Evolutionary conservation across 2,329 filamentous ascomycete genomes (phyloP).

Genomic region (Aureobasidium subglaciale): DNA sequence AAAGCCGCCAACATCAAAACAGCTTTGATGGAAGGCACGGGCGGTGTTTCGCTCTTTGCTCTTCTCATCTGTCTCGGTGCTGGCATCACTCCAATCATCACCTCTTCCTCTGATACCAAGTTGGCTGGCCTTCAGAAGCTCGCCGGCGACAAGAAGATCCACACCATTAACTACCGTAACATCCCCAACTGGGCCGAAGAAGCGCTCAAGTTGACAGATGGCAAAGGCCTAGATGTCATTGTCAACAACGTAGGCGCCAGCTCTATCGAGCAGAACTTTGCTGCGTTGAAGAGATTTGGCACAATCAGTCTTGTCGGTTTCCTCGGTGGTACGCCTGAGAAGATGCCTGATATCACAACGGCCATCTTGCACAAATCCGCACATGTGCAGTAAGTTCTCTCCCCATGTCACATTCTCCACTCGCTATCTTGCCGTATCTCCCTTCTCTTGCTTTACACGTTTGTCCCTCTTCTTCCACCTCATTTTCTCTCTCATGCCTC

Average conservation of each 20-base stretch:
- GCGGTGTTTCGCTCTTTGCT: slow-evolving; percentile 25
- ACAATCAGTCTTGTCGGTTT: slow-evolving; percentile 39
- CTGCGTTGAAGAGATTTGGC: slow-evolving; percentile 35
- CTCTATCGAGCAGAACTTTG: slow-evolving; percentile 25
- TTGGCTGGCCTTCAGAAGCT: slow-evolving; percentile 16
- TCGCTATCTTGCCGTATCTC: too few relatives aligned
- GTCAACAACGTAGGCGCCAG: slow-evolving; percentile 25
- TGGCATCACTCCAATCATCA: slow-evolving; percentile 31
- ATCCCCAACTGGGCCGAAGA: slow-evolving; percentile 21
- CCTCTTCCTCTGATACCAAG: slow-evolving; percentile 22
- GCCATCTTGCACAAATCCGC: slow-evolving; percentile 34
- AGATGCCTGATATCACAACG: slow-evolving; percentile 31
- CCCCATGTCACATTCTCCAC: not conserved
- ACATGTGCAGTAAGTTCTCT: slow-evolving; percentile 24
- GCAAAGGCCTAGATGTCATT: slow-evolving; percentile 18
- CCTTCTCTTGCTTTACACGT: too few relatives aligned
- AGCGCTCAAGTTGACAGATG: slow-evolving; percentile 12
- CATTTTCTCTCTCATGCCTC: too few relatives aligned
- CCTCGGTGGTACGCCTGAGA: slow-evolving; percentile 27
- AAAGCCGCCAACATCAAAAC: slow-evolving; percentile 33
- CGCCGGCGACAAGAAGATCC: slow-evolving; percentile 22
- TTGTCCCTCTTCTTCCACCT: too few relatives aligned
- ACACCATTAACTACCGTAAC: slow-evolving; percentile 18
- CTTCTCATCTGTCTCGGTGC: slow-evolving; percentile 25
- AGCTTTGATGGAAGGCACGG: slow-evolving; percentile 38